Percentiles rank a stretch among this genome's conserved stretches.
Evolutionary conservation across 768 basidiomycete genomes (phyloP).

Genomic region (Tubosaeta brunneosetosa): DNA sequence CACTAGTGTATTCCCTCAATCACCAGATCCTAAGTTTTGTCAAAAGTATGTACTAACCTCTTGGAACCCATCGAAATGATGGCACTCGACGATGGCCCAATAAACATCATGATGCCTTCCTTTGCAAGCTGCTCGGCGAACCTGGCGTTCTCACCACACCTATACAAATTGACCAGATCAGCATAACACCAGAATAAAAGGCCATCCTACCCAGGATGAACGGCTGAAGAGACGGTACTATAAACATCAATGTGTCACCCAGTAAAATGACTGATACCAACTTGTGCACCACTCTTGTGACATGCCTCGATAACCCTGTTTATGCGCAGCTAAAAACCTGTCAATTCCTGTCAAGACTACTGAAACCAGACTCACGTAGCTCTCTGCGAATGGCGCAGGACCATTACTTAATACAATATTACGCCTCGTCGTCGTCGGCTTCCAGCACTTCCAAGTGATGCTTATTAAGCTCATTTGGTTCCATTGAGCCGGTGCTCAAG

Average conservation of each 20-base stretch:
- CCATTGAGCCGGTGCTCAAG: too few species aligned
- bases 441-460: slow-evolving; percentile 82
- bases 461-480: too few species aligned
- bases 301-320: slow-evolving; percentile 88
- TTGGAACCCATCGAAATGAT: slow-evolving; percentile 96
- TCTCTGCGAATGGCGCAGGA: slow-evolving; percentile 82
- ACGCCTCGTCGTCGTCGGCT: slow-evolving; percentile 91
- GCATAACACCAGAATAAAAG: not conserved
- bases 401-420: slow-evolving; percentile 92
- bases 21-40: not conserved
- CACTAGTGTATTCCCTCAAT: slow-evolving; percentile 38
- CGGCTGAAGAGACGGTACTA: slow-evolving; percentile 48
- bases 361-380: slow-evolving; percentile 58
- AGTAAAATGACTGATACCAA: slow-evolving; percentile 26
- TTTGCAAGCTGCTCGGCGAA: slow-evolving; percentile 73
- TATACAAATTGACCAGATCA: slow-evolving; percentile 21
- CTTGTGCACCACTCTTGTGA: slow-evolving; percentile 78
- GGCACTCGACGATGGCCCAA: slow-evolving; percentile 84
- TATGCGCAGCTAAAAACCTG: slow-evolving; percentile 58
- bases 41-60: slow-evolving; percentile 46
- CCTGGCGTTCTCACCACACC: slow-evolving; percentile 83
- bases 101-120: slow-evolving; percentile 83
- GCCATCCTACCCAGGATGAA: slow-evolving; percentile 76
- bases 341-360: not conserved
- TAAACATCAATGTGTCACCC: not conserved